Evolutionary conservation across 2,329 filamentous ascomycete species (phyloP), one percentile per base, ranked within the genome.

Genomic region (Macroventuria anomochaeta): DNA sequence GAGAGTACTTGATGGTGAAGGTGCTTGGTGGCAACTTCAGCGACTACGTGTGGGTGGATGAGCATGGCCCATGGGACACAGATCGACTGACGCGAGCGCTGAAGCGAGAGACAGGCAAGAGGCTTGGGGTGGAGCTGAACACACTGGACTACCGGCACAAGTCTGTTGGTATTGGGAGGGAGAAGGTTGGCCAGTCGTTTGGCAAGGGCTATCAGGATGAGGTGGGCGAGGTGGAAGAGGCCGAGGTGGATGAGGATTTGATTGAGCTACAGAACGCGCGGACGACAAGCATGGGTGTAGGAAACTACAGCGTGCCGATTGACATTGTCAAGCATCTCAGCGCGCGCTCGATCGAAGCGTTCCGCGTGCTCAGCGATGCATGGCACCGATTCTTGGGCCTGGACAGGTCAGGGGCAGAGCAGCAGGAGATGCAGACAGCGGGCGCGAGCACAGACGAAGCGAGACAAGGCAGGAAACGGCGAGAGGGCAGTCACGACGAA

Each of bases 291-390:
- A 57, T 55, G 21, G 38, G 50, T 0, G 32, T 59, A 13, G 21
- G 46, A 15, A 41, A 53, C 49, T 49, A 57, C 55, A 53, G 57
- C 25, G 54, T 64, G 13, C 54, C 42, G 11, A 43, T 62, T 7
- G 49, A 67, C 26, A 57, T 64, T 17, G 26, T 65, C 0, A 62
- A 64, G 54, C 42, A 63, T 55, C 53, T 65, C 11, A 65, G 61
- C 42, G 38, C 44, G 28, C 53, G 46, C 21, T 64, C 39, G 10
- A 64, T 65, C 21, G 39, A 65, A 10, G 53, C 51, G 29, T 66
- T 66, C 36, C 2, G 10, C 21, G 3, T 5, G 29, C 36, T 48
- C 1, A 48, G 46, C 36, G 7, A 2, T 1, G 6, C 3, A 10
- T 48, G n/a, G 44, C 36, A 48, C 36, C 6, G 28, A 28, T 48